Evolutionary conservation across 495 filamentous ascomycete species (phyloP), one percentile per base, ranked within the genome.

Genomic region (Lichenothelia convexa): DNA sequence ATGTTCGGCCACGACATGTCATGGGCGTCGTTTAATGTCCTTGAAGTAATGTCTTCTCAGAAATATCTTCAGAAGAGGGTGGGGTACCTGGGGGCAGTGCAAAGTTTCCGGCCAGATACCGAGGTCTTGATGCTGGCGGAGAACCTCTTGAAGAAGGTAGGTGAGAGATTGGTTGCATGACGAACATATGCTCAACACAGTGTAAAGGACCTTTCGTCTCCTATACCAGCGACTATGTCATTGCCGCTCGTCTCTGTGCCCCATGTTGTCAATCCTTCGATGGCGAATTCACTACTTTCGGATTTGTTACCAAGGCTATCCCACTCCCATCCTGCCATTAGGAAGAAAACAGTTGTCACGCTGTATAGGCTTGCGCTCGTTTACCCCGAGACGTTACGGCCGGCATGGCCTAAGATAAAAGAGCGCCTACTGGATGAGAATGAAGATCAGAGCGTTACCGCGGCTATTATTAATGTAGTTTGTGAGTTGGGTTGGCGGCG

Each of bases 1-100:
- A 97, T 97, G 89, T 84, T 93, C 51, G 89, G 89, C 8, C 80
- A 97, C 50, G 89, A 97, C 58, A 97, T 97, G 89, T 94, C 89
- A 0, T 97, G 89, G 89, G 89, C 91, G 15, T 83, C 84, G 6
- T 97, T 97, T 55, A 80, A 95, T 54, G 89, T 94, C 9, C 75
- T 97, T 21, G 89, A 97, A 58, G 89, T 97, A 55, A 97, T 97
- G 89, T 91, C 85, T 17, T 89, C 81, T 4, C 57, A 75, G 12
- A 94, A 93, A 55, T 93, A 93, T 54, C 65, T 80, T 23, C 89
- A 93, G 53, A 97, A 97, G 55, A 63, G 89, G 41, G 82, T 93
- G 29, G 89, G 85, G 18, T 97, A 97, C 58, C 71, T 97, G n/a
- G 87, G 78, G 3, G 89, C 89, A 2, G 82, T 87, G 15, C 89